These are phyloP conservation scores for Hordeum vulgare DNA, from an alignment of 176 grass and related monocot genomes.

Conservation along the genomic window MorexV3_pseudomolecules_assembly NC_058518.1:250202245-250202744, in stretches of 20 bases:
- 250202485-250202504: slow-evolving; percentile 73
- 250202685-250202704: neutral
- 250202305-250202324: neutral
- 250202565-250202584: slow-evolving; percentile 64
- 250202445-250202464: slow-evolving; percentile 57
- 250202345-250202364: neutral
- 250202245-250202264: neutral
- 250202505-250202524: slow-evolving; percentile 68
- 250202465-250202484: slow-evolving; percentile 63
- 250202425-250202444: neutral
- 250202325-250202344: neutral
- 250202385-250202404: neutral
- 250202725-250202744: slow-evolving; percentile 31
- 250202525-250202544: slow-evolving; percentile 57
- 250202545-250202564: slow-evolving; percentile 70
- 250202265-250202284: neutral
- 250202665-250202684: neutral
- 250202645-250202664: neutral
- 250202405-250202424: neutral
- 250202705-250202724: neutral
- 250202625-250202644: too few species aligned
- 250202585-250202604: slow-evolving; percentile 75
- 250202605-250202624: neutral
- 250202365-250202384: neutral
- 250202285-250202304: neutral